Evolutionary conservation across 2,329 filamentous ascomycete genomes (phyloP), one percentile per base, ranked within the genome.

Genomic region (Fusarium bactridioides): DNA sequence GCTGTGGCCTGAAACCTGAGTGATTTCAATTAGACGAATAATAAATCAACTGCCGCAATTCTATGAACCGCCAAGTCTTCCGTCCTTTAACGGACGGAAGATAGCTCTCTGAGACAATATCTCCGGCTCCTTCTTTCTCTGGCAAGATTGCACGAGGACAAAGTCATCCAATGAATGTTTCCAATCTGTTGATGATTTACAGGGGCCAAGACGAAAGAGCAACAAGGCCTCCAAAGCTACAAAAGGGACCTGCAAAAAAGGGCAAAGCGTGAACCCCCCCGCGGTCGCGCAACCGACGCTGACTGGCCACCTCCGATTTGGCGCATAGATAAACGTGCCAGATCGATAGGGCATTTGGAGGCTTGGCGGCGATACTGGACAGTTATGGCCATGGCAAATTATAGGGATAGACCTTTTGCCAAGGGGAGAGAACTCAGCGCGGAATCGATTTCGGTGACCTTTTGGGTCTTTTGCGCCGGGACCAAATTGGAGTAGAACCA

Each of bases 271-370:
- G 35, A 29, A 33, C 10, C 35, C 59, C 43, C 45, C 29, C 27
- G 33, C 45, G 27, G 56, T 27, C 29, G 15, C 35, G 40, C 7
- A 64, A 38, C 27, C 48, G 35, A 64, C 41, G 57, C 64, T 74
- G 58, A 74, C 41, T 74, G 72, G 72, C 27, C 54, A 27, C 63
- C 61, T 76, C 55, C 51, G 48, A 68, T 70, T 59, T 69, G 47
- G 65, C 67, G 67, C 74, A 74, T 70, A 72, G 67, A 69, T 64
- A 73, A 78, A 78, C 76, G 74, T 78, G 76, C 74, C 65, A 69
- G 70, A 73, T 78, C 74, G 69, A 78, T 76, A 78, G 75, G 76
- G 64, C 55, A 48, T 60, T 54, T 69, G 51, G 31, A 29, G 59
- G 62, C 65, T 70, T 73, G 70, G 70, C 69, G 29, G 43, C 35